Conservation (phyloP, 2,329 filamentous ascomycete species). For the Ambrosiella cleistominuta region DNA sequence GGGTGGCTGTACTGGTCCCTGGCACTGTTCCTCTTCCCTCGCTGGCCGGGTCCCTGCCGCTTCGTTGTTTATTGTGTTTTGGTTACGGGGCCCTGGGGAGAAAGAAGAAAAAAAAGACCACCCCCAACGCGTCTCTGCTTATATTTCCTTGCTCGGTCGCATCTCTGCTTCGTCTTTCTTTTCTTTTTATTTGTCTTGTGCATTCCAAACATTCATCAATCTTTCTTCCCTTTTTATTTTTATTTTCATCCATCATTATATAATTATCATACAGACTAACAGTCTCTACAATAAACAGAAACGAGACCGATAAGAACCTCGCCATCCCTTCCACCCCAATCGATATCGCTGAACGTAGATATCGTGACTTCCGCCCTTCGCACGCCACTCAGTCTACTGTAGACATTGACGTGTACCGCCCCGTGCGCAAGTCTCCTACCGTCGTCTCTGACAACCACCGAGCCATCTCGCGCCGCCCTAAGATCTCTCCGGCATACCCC, state of each 20-base stretch:
- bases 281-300: conserved; percentile 14
- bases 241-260: neutral
- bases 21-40: neutral
- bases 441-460: conserved; percentile 8
- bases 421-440: conserved; percentile 9
- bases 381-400: conserved; percentile 28
- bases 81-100: neutral
- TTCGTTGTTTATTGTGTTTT: neutral
- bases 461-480: conserved; percentile 15
- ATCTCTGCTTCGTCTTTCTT: conserved; percentile 3
- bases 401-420: conserved; percentile 19
- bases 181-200: conserved; percentile 5
- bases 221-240: neutral
- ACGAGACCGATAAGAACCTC: conserved; percentile 39
- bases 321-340: conserved; percentile 32
- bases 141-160: conserved; percentile 1
- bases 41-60: neutral
- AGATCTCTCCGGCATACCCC: conserved; percentile 11
- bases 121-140: neutral
- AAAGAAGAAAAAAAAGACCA: neutral
- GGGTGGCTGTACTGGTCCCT: conserved; percentile 3
- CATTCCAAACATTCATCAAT: conserved; percentile 5
- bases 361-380: conserved; percentile 30
- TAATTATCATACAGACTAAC: neutral
- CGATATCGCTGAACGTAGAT: conserved; percentile 49